phyloP scores from a whole-genome alignment of 2,329 filamentous ascomycete species.

The Arthrobotrys iridis region DNA sequence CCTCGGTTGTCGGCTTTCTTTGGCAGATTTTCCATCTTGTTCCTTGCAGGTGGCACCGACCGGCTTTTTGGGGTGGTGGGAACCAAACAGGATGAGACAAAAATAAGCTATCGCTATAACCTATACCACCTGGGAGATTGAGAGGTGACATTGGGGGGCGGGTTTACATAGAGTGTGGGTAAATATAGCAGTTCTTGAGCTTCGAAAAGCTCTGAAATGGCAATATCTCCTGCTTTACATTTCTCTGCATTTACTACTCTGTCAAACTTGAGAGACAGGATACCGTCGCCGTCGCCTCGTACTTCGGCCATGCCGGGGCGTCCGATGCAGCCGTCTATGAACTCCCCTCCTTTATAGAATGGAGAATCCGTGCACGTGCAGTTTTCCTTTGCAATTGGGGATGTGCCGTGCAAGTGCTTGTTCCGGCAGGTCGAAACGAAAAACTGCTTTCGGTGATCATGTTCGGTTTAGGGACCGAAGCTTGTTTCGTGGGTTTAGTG shows the following conservation, averaged over 20 bases:
- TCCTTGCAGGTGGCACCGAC: conserved; percentile 9
- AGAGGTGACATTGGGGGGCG: conserved; percentile 29
- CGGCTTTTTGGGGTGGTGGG: too few relatives aligned
- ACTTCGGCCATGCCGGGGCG: conserved; percentile 8
- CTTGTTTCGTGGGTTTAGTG: not conserved
- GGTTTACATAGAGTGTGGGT: conserved; percentile 6
- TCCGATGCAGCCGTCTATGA: too few relatives aligned
- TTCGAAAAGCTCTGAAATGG: too few relatives aligned
- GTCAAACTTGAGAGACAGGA: not conserved
- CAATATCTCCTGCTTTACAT: not conserved
- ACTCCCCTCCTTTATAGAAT: not conserved
- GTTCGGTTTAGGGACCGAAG: conserved; percentile 10
- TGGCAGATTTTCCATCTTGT: too few relatives aligned
- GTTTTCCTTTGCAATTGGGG: not conserved
- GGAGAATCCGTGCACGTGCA: not conserved
- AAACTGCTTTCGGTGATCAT: conserved; percentile 19
- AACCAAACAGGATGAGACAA: not conserved
- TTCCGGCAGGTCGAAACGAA: conserved; percentile 50
- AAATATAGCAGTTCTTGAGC: conserved; percentile 19
- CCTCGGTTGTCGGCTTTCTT: too few relatives aligned
- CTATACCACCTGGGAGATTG: conserved; percentile 31
- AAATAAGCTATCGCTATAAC: conserved; percentile 17
- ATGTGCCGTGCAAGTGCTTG: conserved; percentile 25
- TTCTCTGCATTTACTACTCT: too few relatives aligned
- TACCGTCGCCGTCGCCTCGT: not conserved